Evolutionary conservation across 805 yeast genomes (phyloP).

Genomic region (Yamadazyma paraphyllophila): DNA sequence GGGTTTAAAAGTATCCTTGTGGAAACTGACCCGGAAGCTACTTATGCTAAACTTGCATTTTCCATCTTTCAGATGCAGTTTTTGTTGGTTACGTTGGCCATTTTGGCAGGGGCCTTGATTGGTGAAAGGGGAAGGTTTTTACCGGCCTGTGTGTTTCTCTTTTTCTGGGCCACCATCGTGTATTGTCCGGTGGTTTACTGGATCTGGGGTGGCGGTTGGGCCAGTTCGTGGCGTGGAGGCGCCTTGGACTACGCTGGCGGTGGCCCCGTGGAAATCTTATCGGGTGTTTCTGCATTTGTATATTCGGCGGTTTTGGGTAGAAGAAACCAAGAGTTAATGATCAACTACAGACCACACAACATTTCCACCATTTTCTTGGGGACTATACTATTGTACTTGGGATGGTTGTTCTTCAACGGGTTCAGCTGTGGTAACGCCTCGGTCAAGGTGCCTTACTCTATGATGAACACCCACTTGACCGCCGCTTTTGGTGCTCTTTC

Average conservation of each 20-base stretch:
- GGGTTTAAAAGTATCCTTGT: slow-evolving; percentile 75
- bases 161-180: slow-evolving; percentile 87
- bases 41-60: slow-evolving; percentile 80
- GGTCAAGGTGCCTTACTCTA: slow-evolving; percentile 80
- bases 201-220: slow-evolving; percentile 98
- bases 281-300: slow-evolving; percentile 90
- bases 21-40: slow-evolving; percentile 34
- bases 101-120: slow-evolving; percentile 79
- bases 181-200: slow-evolving; percentile 95
- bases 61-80: slow-evolving; percentile 91
- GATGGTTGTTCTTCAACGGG: slow-evolving; percentile 96
- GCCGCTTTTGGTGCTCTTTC: slow-evolving; percentile 90
- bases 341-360: slow-evolving; percentile 92
- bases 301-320: slow-evolving; percentile 78
- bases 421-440: slow-evolving; percentile 83
- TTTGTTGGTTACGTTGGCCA: slow-evolving; percentile 86
- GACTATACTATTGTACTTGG: slow-evolving; percentile 83
- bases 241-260: slow-evolving; percentile 97
- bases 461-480: slow-evolving; percentile 86
- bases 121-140: slow-evolving; percentile 91
- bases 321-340: slow-evolving; percentile 70
- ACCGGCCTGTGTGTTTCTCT: slow-evolving; percentile 79
- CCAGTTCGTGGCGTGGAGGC: slow-evolving; percentile 70
- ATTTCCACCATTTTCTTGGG: slow-evolving; percentile 89
- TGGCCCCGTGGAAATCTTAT: slow-evolving; percentile 91